Conservation (phyloP, 257 asterid species). For the Jacaranda copaia region DNA sequence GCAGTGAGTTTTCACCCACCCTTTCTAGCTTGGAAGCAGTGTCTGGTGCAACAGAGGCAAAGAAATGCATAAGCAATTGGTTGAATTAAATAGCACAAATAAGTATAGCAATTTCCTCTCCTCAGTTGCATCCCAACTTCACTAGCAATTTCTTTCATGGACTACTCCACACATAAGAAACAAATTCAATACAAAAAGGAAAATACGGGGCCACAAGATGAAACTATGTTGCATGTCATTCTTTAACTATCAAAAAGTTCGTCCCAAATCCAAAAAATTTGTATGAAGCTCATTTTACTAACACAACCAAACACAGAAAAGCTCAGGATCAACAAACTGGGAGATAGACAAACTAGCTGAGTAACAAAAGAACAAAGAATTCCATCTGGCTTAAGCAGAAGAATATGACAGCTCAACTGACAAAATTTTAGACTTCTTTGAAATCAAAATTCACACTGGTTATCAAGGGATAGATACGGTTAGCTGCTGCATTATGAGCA, state of each 20-base stretch:
- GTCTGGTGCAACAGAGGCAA: constrained; percentile 42
- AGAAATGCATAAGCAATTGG: not conserved
- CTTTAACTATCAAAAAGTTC: not conserved
- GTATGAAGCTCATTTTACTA: constrained; percentile 8
- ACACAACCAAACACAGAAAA: constrained; percentile 13
- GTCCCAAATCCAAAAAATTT: not conserved
- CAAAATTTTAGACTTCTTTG: not conserved
- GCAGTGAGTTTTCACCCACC: constrained; percentile 78
- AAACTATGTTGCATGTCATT: constrained; percentile 8
- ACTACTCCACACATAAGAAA: not conserved
- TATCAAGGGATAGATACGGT: not conserved
- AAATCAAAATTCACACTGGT: not conserved
- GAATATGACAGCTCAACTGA: not conserved
- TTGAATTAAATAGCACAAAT: not conserved
- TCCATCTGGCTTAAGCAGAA: constrained; percentile 2
- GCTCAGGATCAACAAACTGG: not conserved
- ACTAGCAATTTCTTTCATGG: not conserved
- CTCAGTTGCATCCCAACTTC: not conserved
- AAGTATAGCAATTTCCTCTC: not conserved
- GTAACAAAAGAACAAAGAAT: not conserved
- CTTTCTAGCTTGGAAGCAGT: constrained; percentile 64
- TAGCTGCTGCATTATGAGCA: not conserved
- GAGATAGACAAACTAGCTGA: constrained; percentile 3
- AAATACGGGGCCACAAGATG: constrained; percentile 8
- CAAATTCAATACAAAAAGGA: not conserved